These are phyloP conservation scores for Saturnispora sanitii DNA, from an alignment of 805 yeast genomes.

Conservation along the genomic window DNA sequence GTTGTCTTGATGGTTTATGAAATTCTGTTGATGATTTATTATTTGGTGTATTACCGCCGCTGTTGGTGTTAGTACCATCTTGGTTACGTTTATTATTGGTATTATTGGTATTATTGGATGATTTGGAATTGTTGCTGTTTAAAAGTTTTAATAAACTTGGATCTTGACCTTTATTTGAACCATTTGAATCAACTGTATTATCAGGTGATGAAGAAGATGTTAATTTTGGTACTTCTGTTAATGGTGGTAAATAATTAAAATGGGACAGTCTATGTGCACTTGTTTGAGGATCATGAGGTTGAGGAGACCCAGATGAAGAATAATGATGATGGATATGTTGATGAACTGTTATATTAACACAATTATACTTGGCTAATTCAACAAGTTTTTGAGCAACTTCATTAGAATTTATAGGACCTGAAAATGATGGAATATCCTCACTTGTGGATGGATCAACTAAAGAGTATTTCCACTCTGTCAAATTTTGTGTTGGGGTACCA, in stretches of 20 bases:
- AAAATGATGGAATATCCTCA: constrained; percentile 32
- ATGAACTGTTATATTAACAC: constrained; percentile 59
- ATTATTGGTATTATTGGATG: neutral
- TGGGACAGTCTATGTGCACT: constrained; percentile 54
- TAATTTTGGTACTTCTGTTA: constrained; percentile 60
- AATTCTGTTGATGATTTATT: neutral
- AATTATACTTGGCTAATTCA: constrained; percentile 47
- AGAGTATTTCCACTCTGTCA: constrained; percentile 56
- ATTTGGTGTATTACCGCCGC: neutral
- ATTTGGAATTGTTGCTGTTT: constrained; percentile 22
- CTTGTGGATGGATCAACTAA: constrained; percentile 36
- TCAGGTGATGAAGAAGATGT: constrained; percentile 46
- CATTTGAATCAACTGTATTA: constrained; percentile 20
- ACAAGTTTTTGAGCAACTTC: constrained; percentile 49
- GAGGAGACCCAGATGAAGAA: constrained; percentile 31
- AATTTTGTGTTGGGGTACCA: constrained; percentile 20
- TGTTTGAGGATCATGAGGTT: constrained; percentile 38
- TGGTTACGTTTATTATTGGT: neutral
- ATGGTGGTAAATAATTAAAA: constrained; percentile 65
- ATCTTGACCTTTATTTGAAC: constrained; percentile 21
- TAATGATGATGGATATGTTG: constrained; percentile 83
- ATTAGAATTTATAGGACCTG: constrained; percentile 43
- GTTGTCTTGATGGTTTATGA: constrained; percentile 10
- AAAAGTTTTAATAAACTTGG: constrained; percentile 37
- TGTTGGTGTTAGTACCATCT: constrained; percentile 1